Conservation (phyloP, 176 grass and related monocot genomes). For the bread wheat (Triticum aestivum) region IWGSC_CS_RefSeq_v2.1 NC_057794.1:545688193-545688692, state of each 20-base stretch:
- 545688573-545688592: background rate
- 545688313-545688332: background rate
- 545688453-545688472: background rate
- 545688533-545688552: background rate
- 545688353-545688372: background rate
- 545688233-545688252: background rate
- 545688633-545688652: constrained; percentile 58
- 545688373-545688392: background rate
- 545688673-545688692: constrained; percentile 53
- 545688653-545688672: constrained; percentile 81
- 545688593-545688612: background rate
- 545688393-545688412: background rate
- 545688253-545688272: background rate
- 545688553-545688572: background rate
- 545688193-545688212: background rate
- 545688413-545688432: background rate
- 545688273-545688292: background rate
- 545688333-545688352: background rate
- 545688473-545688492: background rate
- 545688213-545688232: background rate
- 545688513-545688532: background rate
- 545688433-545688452: background rate
- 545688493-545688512: background rate
- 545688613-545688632: constrained; percentile 45
- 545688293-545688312: background rate